phyloP scores from a whole-genome alignment of 768 basidiomycete species.

The Termitomyces sp. region DNA sequence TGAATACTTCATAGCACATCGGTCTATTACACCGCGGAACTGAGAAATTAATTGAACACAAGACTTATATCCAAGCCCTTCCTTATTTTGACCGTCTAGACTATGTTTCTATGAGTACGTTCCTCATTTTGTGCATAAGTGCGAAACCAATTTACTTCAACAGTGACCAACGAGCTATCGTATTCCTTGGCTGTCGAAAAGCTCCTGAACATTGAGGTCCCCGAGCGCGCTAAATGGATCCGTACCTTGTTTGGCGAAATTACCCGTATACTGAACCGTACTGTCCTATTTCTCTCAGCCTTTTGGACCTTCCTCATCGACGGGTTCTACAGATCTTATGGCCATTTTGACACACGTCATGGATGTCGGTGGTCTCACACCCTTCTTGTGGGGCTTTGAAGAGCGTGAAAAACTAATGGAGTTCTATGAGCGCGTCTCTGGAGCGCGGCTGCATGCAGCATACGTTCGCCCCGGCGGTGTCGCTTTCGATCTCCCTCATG shows the following conservation, averaged over 20 bases:
- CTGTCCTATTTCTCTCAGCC: constrained; percentile 20
- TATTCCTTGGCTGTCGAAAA: constrained; percentile 98
- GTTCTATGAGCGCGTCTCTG: constrained; percentile 98
- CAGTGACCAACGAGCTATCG: constrained; percentile 98
- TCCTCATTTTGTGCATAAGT: constrained; percentile 4
- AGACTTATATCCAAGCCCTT: constrained; percentile 94
- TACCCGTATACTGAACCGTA: constrained; percentile 91
- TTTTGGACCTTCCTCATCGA: background rate
- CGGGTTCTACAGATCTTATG: constrained; percentile 70
- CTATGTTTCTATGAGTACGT: constrained; percentile 98
- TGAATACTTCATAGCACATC: constrained; percentile 57
- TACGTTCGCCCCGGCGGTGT: constrained; percentile 98
- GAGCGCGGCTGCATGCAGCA: constrained; percentile 95
- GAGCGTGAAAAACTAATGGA: constrained; percentile 99
- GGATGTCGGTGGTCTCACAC: constrained; percentile 97
- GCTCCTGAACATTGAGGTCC: constrained; percentile 93
- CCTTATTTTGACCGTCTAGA: constrained; percentile 99
- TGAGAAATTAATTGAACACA: constrained; percentile 98
- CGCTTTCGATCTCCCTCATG: constrained; percentile 95
- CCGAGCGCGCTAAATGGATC: constrained; percentile 97
- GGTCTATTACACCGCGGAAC: constrained; percentile 96
- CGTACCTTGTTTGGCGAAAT: constrained; percentile 96
- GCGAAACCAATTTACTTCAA: background rate
- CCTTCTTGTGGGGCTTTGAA: constrained; percentile 99
- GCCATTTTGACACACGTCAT: constrained; percentile 92